Conservation (phyloP, 805 yeast genomes). For the Lipomyces lipofer region DNA sequence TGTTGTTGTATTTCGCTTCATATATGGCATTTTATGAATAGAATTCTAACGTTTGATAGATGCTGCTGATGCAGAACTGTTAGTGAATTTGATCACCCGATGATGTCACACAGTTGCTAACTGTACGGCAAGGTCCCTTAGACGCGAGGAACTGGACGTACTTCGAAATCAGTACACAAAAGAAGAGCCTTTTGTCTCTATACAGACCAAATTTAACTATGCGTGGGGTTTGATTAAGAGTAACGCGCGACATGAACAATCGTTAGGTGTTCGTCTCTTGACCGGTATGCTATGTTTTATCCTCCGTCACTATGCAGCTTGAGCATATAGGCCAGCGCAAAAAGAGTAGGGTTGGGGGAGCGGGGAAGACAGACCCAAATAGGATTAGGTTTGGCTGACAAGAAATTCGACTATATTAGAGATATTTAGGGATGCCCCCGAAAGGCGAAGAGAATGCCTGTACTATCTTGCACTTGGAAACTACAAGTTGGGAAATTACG, state of each 20-base stretch:
- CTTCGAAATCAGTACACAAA: constrained; percentile 73
- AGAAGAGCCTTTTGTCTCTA: constrained; percentile 76
- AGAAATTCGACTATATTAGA: constrained; percentile 13
- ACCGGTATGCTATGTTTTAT: constrained; percentile 45
- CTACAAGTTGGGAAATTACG: constrained; percentile 81
- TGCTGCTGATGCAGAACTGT: constrained; percentile 36
- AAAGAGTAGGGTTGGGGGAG: background rate
- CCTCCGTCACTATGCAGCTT: background rate
- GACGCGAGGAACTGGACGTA: constrained; percentile 63
- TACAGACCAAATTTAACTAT: constrained; percentile 86
- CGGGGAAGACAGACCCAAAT: background rate
- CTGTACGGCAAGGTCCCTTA: constrained; percentile 16
- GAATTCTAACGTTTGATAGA: constrained; percentile 13
- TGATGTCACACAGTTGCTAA: background rate
- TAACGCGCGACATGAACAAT: constrained; percentile 58
- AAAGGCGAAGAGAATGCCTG: constrained; percentile 82
- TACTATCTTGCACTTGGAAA: constrained; percentile 87
- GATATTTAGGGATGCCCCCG: constrained; percentile 70
- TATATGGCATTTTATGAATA: background rate
- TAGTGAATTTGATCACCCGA: background rate
- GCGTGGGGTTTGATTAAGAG: constrained; percentile 96
- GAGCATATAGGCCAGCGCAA: constrained; percentile 18
- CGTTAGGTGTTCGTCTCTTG: constrained; percentile 75
- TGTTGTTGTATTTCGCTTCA: background rate
- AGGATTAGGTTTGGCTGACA: background rate